Percentiles rank a stretch among this genome's conserved stretches.
Evolutionary conservation across 108 stramenopile species (phyloP).

Genomic region (Aurantiochytrium sp.): DNA sequence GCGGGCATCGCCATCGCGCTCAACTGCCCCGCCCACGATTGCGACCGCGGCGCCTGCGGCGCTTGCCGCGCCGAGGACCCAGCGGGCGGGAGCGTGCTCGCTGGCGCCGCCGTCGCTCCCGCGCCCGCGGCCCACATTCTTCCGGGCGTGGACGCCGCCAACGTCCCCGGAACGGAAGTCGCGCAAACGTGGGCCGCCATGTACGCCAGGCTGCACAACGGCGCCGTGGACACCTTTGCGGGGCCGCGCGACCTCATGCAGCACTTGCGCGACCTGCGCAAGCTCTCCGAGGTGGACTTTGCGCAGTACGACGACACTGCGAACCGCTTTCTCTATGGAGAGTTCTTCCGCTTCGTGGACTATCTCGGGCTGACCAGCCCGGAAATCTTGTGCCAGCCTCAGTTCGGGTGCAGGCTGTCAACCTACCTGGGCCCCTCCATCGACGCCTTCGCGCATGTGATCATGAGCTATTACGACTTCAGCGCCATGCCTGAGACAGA

Average conservation of each 20-base stretch:
- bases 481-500: background rate
- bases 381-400: background rate
- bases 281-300: background rate
- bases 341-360: background rate
- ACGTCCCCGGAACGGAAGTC: background rate
- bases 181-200: background rate
- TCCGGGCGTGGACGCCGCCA: background rate
- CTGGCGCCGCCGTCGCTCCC: no score
- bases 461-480: conserved; percentile 23
- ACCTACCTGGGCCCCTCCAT: background rate
- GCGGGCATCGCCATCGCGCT: background rate
- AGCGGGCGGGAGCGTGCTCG: background rate
- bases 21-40: background rate
- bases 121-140: background rate
- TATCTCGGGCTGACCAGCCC: background rate
- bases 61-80: background rate
- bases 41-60: conserved; percentile 21
- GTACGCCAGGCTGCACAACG: background rate
- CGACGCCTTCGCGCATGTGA: conserved; percentile 9
- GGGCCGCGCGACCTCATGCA: background rate
- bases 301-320: background rate
- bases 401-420: background rate
- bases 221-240: background rate
- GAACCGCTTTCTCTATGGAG: background rate
- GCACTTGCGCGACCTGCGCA: background rate